A percentile compares a stretch with the other conserved stretches of the same genome.
These are phyloP conservation scores for Cyclotella atomus DNA, from an alignment of 108 stramenopile genomes.

Conservation along the genomic window DNA sequence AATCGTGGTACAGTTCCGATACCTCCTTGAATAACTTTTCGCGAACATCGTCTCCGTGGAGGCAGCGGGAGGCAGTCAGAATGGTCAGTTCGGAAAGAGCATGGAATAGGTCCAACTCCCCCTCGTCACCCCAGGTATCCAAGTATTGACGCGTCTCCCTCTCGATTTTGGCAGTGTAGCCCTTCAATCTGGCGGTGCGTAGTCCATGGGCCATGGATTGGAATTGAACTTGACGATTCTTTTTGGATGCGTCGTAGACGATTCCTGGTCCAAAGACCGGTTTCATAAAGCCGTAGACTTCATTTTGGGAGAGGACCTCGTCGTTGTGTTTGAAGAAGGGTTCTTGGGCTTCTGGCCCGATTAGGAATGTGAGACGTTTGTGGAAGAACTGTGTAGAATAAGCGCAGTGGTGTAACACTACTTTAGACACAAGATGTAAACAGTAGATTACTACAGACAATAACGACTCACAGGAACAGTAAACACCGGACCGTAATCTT, in stretches of 20 bases:
- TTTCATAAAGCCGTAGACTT: slow-evolving; percentile 98
- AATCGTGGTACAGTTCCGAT: slow-evolving; percentile 91
- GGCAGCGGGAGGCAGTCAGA: slow-evolving; percentile 93
- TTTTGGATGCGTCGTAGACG: slow-evolving; percentile 96
- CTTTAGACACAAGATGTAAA: not conserved
- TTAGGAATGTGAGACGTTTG: slow-evolving; percentile 95
- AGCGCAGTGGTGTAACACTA: slow-evolving; percentile 8
- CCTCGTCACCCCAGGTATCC: slow-evolving; percentile 71
- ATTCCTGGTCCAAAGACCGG: slow-evolving; percentile 96
- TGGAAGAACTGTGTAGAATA: slow-evolving; percentile 85
- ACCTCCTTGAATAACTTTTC: slow-evolving; percentile 96
- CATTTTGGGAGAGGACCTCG: slow-evolving; percentile 92
- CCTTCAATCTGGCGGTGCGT: slow-evolving; percentile 87
- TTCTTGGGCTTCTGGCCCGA: slow-evolving; percentile 96
- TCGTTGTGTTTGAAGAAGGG: slow-evolving; percentile 96
- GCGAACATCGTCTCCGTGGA: slow-evolving; percentile 98
- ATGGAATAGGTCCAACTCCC: slow-evolving; percentile 89
- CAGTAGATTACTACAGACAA: not conserved
- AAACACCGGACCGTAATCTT: slow-evolving; percentile 91
- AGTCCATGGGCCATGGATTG: slow-evolving; percentile 95
- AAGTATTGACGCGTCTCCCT: slow-evolving; percentile 87
- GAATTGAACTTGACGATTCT: slow-evolving; percentile 96
- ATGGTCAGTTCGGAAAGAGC: slow-evolving; percentile 95
- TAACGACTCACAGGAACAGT: slow-evolving; percentile 80
- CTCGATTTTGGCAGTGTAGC: slow-evolving; percentile 96